These are phyloP conservation scores for Cocos nucifera DNA, from an alignment of 176 grass and related monocot species.

Conservation along the genomic window DNA sequence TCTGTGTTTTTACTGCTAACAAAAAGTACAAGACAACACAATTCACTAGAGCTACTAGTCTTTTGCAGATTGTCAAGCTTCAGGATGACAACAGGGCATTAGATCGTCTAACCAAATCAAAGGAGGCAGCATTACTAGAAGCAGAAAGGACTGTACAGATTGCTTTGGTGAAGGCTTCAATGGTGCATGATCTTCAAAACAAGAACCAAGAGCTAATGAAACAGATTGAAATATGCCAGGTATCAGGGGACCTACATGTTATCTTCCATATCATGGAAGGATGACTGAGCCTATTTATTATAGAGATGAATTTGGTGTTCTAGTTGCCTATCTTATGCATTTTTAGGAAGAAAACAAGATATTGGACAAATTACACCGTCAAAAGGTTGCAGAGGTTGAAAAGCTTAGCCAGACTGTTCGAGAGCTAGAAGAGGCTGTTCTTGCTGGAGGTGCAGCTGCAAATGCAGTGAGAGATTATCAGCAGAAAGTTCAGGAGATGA, in stretches of 20 bases:
- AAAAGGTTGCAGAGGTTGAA: slow-evolving; percentile 94
- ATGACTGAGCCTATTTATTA: too few species aligned
- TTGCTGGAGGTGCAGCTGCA: slow-evolving; percentile 86
- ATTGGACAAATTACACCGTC: slow-evolving; percentile 77
- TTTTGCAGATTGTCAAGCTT: slow-evolving; percentile 84
- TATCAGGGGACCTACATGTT: slow-evolving; percentile 17
- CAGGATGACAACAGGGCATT: slow-evolving; percentile 92
- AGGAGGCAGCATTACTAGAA: slow-evolving; percentile 86
- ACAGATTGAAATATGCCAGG: slow-evolving; percentile 55
- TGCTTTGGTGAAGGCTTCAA: slow-evolving; percentile 85
- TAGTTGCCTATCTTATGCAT: not conserved
- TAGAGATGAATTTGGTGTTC: not conserved
- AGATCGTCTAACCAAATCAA: slow-evolving; percentile 89
- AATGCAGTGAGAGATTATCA: slow-evolving; percentile 99
- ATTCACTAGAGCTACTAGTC: not conserved
- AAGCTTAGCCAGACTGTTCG: slow-evolving; percentile 86
- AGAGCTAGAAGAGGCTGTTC: slow-evolving; percentile 88
- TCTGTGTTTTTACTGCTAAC: not conserved
- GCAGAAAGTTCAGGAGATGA: slow-evolving; percentile 90
- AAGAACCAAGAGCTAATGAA: slow-evolving; percentile 98
- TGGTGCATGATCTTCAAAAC: slow-evolving; percentile 98
- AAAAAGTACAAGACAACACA: slow-evolving; percentile 13
- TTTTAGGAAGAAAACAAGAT: slow-evolving; percentile 96
- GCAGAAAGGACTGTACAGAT: too few species aligned
- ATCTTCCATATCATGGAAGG: not conserved